Percentiles rank a stretch among this genome's conserved stretches.
Evolutionary conservation across 495 filamentous ascomycete genomes (phyloP).

Genomic region (Hypoxylon lienhwacheense): DNA sequence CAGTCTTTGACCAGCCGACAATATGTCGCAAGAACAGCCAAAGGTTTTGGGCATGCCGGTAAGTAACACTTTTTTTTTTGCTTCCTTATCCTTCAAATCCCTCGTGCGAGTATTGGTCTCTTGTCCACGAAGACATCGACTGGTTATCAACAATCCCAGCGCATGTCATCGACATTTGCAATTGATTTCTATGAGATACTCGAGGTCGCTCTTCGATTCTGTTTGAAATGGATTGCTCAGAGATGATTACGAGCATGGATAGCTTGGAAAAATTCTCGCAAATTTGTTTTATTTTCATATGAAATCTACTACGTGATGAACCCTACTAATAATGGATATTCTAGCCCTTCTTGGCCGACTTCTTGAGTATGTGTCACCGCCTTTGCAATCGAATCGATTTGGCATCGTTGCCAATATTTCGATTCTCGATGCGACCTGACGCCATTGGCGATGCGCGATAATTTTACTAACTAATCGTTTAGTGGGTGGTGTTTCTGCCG

Average conservation of each 20-base stretch:
- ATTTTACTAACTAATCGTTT: constrained; percentile 35
- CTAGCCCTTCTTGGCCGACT: constrained; percentile 82
- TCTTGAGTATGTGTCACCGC: constrained; percentile 80
- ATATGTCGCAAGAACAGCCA: constrained; percentile 60
- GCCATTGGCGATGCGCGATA: constrained; percentile 24
- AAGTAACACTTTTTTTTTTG: constrained; percentile 51
- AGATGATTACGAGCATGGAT: constrained; percentile 19
- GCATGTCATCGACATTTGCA: constrained; percentile 32
- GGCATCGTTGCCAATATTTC: neutral
- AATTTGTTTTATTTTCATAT: constrained; percentile 25
- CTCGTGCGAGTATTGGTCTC: constrained; percentile 48
- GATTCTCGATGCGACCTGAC: constrained; percentile 21
- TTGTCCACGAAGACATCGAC: constrained; percentile 14
- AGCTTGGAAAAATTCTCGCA: constrained; percentile 32
- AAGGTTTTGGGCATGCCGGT: constrained; percentile 87
- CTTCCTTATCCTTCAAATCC: constrained; percentile 32
- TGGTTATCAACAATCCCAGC: constrained; percentile 21
- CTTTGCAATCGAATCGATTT: constrained; percentile 4
- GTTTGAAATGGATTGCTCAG: constrained; percentile 25
- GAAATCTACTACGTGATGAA: constrained; percentile 6
- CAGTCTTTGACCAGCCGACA: constrained; percentile 51
- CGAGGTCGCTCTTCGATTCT: constrained; percentile 21
- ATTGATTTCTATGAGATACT: constrained; percentile 32
- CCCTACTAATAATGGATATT: constrained; percentile 37
- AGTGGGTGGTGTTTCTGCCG: constrained; percentile 99